Evolutionary conservation across 78 protist genomes (phyloP), one percentile per base, ranked within the genome.

Genomic region (Dictyostelium purpureum): DNA sequence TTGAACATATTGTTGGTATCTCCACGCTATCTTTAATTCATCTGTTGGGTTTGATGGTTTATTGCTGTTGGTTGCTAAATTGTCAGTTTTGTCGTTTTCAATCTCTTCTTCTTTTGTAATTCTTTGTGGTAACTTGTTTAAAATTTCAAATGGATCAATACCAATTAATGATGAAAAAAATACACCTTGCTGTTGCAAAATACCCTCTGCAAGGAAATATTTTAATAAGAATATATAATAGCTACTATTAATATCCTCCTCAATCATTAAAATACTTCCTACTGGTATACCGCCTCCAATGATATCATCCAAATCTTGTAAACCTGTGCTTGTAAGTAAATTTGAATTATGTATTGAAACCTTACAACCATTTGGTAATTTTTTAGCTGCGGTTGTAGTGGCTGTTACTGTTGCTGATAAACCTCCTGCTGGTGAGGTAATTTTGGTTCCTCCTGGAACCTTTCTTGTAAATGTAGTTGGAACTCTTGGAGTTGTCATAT

Each of bases 221-320:
- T 83, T 92, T 35, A 83, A 65, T 10, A 92, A 52, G 43, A 78
- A 78, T 80, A 85, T 79, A 45, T 92, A 92, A 31, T 82, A 92
- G 38, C 90, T 92, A 28, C 83, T 67, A 45, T 92, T 85, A 6
- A 70, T 75, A 49, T 92, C 95, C 24, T 92, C 95, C 21, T 92
- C 95, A 28, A 92, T 54, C 89, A 92, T 75, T 19, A 80, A 54
- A n/a, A 92, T 81, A n/a, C 89, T 75, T 40, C 95, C 95, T 45
- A 92, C 73, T 19, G 95, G 82, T 38, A 92, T 51, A 81, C 95
- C 95, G 24, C 95, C 95, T 26, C 90, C 95, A 7, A 92, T 35
- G 18, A 83, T 92, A 42, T 83, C 91, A 43, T 92, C 95, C 19
- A 92, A 59, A 63, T 92, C 95, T 11, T 69, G 0, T 52, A 92